A percentile compares a stretch with the other conserved stretches of the same genome.
Evolutionary conservation across 1,284 basidiomycete genomes (phyloP).

Genomic region (Rhodotorula sp.): DNA sequence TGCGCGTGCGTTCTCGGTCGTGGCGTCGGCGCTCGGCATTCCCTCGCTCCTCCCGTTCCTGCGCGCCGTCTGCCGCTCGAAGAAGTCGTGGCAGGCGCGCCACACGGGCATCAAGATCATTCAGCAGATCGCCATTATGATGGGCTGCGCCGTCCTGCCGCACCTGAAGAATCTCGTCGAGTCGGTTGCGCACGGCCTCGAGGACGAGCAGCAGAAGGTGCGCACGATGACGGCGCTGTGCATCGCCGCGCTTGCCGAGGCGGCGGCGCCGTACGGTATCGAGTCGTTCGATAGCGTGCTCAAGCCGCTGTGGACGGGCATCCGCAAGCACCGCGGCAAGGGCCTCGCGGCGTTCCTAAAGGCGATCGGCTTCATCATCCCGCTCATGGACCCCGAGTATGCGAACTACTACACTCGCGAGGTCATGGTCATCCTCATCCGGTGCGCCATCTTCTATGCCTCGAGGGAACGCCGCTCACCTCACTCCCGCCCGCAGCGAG

Average conservation of each 20-base stretch:
- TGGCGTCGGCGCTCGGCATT: slow-evolving; percentile 96
- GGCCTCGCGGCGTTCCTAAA: slow-evolving; percentile 97
- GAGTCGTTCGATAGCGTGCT: slow-evolving; percentile 98
- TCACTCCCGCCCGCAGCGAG: slow-evolving; percentile 57
- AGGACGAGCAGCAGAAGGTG: slow-evolving; percentile 99
- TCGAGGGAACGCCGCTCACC: neutral
- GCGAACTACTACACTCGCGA: slow-evolving; percentile 97
- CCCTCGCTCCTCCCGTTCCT: slow-evolving; percentile 96
- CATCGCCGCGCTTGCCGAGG: slow-evolving; percentile 94
- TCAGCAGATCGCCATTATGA: slow-evolving; percentile 99
- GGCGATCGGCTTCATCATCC: slow-evolving; percentile 99
- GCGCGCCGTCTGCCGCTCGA: slow-evolving; percentile 95
- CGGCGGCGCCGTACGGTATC: slow-evolving; percentile 97
- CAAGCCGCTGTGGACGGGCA: slow-evolving; percentile 97
- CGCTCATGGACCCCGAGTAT: slow-evolving; percentile 99
- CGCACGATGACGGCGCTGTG: slow-evolving; percentile 97
- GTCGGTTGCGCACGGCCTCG: slow-evolving; percentile 91
- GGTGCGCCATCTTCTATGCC: slow-evolving; percentile 49
- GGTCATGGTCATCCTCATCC: slow-evolving; percentile 95
- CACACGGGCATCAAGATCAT: slow-evolving; percentile 99
- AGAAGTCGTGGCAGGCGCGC: slow-evolving; percentile 99
- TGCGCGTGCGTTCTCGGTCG: slow-evolving; percentile 97
- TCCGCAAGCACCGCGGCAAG: slow-evolving; percentile 95
- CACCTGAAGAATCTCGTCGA: slow-evolving; percentile 96
- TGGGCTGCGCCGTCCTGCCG: slow-evolving; percentile 98